Percentiles rank a stretch among this genome's conserved stretches.
These are phyloP conservation scores for Neonectria hederae DNA, from an alignment of 2,329 filamentous ascomycete genomes.

Conservation along the genomic window DNA sequence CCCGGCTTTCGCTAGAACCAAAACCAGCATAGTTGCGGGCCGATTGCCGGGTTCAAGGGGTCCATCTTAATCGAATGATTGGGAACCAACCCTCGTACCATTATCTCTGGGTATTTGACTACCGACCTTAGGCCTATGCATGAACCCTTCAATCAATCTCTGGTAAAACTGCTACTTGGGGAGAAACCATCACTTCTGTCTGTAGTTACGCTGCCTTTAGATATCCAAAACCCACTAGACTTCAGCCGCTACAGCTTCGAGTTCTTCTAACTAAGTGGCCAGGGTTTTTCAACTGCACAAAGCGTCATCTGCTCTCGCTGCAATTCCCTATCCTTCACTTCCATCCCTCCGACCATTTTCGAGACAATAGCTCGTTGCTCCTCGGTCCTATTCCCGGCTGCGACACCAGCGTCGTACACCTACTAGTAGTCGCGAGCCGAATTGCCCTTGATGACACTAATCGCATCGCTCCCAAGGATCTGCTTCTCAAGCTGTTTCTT, in stretches of 20 bases:
- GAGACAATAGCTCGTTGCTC: background rate
- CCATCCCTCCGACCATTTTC: constrained; percentile 2
- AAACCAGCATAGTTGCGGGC: too few relatives aligned
- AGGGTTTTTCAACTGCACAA: constrained; percentile 1
- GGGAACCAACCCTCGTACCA: background rate
- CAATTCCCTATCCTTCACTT: background rate
- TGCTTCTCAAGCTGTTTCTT: constrained; percentile 1
- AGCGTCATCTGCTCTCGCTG: constrained; percentile 2
- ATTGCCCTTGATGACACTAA: constrained; percentile 1
- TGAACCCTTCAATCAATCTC: background rate
- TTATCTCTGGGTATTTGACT: background rate
- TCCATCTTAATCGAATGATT: background rate
- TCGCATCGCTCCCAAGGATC: constrained; percentile 1
- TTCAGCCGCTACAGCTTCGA: background rate
- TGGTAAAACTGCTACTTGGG: too few relatives aligned
- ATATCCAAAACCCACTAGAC: background rate
- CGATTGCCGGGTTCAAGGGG: background rate
- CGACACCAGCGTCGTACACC: constrained; percentile 1
- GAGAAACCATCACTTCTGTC: background rate
- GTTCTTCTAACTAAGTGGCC: constrained; percentile 4
- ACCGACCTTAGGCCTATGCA: background rate
- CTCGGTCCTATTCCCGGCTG: background rate
- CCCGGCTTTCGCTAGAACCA: background rate
- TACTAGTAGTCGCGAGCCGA: background rate
- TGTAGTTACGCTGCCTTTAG: background rate